These are phyloP conservation scores for Middelhovenomyces tepae DNA, from an alignment of 805 yeast genomes.

Conservation along the genomic window DNA sequence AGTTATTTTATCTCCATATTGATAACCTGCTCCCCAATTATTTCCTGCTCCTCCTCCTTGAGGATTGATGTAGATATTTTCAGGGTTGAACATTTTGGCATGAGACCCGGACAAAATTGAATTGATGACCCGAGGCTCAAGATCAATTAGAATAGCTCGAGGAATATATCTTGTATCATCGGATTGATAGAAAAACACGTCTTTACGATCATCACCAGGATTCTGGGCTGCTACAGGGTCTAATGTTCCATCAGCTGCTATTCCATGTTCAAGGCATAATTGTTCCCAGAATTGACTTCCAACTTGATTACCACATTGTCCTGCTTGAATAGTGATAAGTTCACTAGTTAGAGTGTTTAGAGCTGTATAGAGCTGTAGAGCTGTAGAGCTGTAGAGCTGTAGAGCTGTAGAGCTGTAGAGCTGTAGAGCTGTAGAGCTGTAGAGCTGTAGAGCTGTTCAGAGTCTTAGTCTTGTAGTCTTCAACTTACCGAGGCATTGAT, in stretches of 20 bases:
- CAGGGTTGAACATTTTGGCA: constrained; percentile 67
- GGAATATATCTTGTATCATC: constrained; percentile 80
- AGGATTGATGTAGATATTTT: constrained; percentile 70
- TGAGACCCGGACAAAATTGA: constrained; percentile 44
- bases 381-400: too few species aligned
- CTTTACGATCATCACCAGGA: constrained; percentile 52
- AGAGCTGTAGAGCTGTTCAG: too few species aligned
- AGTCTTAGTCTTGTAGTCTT: too few species aligned
- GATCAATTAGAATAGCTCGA: constrained; percentile 72
- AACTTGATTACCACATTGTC: constrained; percentile 96
- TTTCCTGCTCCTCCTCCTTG: constrained; percentile 93
- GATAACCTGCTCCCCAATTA: constrained; percentile 89
- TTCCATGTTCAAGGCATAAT: constrained; percentile 79
- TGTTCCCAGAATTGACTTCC: constrained; percentile 92
- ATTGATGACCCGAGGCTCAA: constrained; percentile 77
- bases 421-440: too few species aligned
- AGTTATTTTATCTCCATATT: constrained; percentile 55
- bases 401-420: too few species aligned
- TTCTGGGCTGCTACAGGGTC: constrained; percentile 28
- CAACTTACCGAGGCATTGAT: too few species aligned
- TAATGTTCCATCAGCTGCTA: constrained; percentile 53
- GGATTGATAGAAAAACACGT: constrained; percentile 69
- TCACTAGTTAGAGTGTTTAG: too few species aligned
- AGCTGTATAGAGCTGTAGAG: too few species aligned
- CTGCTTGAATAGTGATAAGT: constrained; percentile 35